These are phyloP conservation scores for Colletotrichum tamarilloi DNA, from an alignment of 2,329 filamentous ascomycete species.

Conservation along the genomic window DNA sequence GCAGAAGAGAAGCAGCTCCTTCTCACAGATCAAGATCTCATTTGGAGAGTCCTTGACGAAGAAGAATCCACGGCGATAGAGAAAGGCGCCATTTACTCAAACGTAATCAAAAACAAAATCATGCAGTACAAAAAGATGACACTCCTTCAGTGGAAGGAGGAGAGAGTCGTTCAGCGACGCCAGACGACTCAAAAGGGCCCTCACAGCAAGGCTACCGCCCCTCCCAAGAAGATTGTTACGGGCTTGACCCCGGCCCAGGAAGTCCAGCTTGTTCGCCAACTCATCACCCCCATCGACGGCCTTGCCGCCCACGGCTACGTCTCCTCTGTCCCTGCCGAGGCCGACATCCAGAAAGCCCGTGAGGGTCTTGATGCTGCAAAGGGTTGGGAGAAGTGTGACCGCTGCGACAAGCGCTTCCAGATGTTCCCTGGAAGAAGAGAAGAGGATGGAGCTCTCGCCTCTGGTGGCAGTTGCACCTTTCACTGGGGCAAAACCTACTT, in stretches of 20 bases:
- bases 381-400: slow-evolving; percentile 90
- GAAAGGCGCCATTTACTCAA: slow-evolving; percentile 79
- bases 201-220: slow-evolving; percentile 46
- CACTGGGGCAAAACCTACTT: slow-evolving; percentile 80
- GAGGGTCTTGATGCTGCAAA: slow-evolving; percentile 73
- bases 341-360: slow-evolving; percentile 74
- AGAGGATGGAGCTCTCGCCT: slow-evolving; percentile 79
- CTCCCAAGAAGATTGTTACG: slow-evolving; percentile 70
- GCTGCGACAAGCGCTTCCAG: slow-evolving; percentile 87
- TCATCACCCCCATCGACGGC: slow-evolving; percentile 72
- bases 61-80: slow-evolving; percentile 81
- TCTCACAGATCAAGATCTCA: slow-evolving; percentile 73
- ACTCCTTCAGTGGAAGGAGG: slow-evolving; percentile 76
- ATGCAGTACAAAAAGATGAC: slow-evolving; percentile 81
- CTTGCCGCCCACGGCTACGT: slow-evolving; percentile 83
- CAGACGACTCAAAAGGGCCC: slow-evolving; percentile 43
- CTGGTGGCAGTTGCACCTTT: slow-evolving; percentile 81
- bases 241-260: slow-evolving; percentile 78
- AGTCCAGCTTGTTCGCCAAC: slow-evolving; percentile 68
- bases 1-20: slow-evolving; percentile 63
- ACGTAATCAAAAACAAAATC: slow-evolving; percentile 85
- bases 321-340: slow-evolving; percentile 70
- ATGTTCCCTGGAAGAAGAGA: slow-evolving; percentile 88
- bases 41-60: slow-evolving; percentile 77
- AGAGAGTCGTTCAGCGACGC: slow-evolving; percentile 51